Evolutionary conservation across 192 early-diverging fungal genomes (phyloP).

Genomic region (Coemansia sp.): DNA sequence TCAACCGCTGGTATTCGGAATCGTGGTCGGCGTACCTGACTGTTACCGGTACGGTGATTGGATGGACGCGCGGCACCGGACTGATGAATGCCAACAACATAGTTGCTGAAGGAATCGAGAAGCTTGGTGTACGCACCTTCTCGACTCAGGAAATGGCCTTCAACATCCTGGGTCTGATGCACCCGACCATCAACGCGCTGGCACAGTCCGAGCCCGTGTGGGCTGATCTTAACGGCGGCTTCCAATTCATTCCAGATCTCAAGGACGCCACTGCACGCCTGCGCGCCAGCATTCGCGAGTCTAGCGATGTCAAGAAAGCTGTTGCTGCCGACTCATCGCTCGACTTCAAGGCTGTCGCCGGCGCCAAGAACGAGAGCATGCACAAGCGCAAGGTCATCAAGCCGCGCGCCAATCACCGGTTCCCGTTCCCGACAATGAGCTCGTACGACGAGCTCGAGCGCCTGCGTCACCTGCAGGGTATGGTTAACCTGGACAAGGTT

Average conservation of each 20-base stretch:
- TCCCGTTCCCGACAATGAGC: slow-evolving; percentile 58
- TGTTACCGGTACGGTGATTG: slow-evolving; percentile 90
- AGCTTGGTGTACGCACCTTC: slow-evolving; percentile 91
- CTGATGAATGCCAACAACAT: slow-evolving; percentile 94
- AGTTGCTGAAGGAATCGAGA: slow-evolving; percentile 89
- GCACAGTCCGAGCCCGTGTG: slow-evolving; percentile 81
- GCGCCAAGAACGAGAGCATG: slow-evolving; percentile 64
- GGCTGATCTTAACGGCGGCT: slow-evolving; percentile 92
- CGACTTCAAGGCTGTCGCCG: slow-evolving; percentile 76
- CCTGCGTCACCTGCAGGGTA: slow-evolving; percentile 64
- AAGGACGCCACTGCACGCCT: slow-evolving; percentile 74
- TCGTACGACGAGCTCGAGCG: slow-evolving; percentile 68
- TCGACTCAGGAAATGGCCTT: slow-evolving; percentile 94
- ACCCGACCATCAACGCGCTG: slow-evolving; percentile 77
- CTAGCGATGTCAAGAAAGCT: slow-evolving; percentile 83
- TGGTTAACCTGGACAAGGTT: slow-evolving; percentile 90
- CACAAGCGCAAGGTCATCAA: slow-evolving; percentile 70
- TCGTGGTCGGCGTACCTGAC: slow-evolving; percentile 87
- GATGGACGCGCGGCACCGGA: slow-evolving; percentile 96
- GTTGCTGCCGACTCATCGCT: slow-evolving; percentile 74
- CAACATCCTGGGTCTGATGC: slow-evolving; percentile 90
- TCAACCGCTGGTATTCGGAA: slow-evolving; percentile 93
- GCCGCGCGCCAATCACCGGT: slow-evolving; percentile 82
- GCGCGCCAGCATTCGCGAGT: slow-evolving; percentile 78
- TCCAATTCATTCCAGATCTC: slow-evolving; percentile 86